Evolutionary conservation across 2,329 filamentous ascomycete genomes (phyloP).

Genomic region (Cadophora gregata): DNA sequence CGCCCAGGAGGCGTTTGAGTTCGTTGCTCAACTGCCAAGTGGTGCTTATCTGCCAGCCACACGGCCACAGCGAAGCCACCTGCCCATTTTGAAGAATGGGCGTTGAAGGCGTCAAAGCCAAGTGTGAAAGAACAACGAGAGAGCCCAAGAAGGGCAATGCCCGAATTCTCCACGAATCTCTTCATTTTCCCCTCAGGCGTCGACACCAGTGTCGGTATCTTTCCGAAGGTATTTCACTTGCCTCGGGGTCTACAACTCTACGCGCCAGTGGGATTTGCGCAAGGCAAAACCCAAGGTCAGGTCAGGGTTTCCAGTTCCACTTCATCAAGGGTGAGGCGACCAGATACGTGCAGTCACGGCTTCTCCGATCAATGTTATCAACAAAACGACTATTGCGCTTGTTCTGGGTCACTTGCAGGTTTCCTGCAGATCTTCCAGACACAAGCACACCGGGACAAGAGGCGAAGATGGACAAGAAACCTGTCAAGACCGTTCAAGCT

Average conservation of each 20-base stretch:
- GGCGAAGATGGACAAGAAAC: conserved; percentile 9
- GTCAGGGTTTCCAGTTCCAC: background rate
- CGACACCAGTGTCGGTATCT: background rate
- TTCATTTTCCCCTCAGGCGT: background rate
- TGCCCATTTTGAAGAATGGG: conserved; percentile 8
- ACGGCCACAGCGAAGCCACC: conserved; percentile 2
- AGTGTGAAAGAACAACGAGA: background rate
- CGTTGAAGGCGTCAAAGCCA: conserved; percentile 1
- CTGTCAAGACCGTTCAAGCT: conserved; percentile 12
- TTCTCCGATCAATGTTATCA: background rate
- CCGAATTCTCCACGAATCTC: background rate
- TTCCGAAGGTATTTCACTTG: background rate
- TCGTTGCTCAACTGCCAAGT: background rate
- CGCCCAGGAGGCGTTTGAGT: conserved; percentile 4
- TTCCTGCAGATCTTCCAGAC: background rate
- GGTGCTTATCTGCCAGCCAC: conserved; percentile 18
- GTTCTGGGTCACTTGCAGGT: background rate
- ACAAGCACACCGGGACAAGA: conserved; percentile 11
- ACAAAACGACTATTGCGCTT: background rate
- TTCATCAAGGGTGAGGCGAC: background rate
- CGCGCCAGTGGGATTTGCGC: background rate
- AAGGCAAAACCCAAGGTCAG: background rate
- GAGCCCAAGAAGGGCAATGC: conserved; percentile 2
- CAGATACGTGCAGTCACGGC: background rate
- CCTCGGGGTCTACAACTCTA: background rate